Evolutionary conservation across 805 yeast species (phyloP), one percentile per base, ranked within the genome.

Genomic region (Metschnikowia vanudenii): DNA sequence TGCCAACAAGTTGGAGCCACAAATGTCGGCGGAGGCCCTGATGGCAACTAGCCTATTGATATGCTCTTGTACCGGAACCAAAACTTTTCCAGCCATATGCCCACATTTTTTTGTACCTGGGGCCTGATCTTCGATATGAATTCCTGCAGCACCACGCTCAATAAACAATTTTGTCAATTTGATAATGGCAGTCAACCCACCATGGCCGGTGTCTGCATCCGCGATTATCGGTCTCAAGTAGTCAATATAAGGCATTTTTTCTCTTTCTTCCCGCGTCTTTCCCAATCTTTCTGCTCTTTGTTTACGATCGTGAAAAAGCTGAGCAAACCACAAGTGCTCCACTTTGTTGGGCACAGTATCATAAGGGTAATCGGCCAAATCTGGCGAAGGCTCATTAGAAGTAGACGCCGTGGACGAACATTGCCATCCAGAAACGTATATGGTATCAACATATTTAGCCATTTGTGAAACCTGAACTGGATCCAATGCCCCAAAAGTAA

Each of bases 31-130:
- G 61, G 95, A 82, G 52, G 96, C 89, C 71, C 98, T 85, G 61
- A 92, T 88, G 41, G 97, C 95, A 55, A 89, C 84, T 66, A 92
- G 78, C 68, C 98, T 82, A 75, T 88, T 90, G 71, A 92, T 88
- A 73, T 92, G 98, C 75, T 92, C 98, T 73, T 90, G 97, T 50
- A 90, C 94, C 53, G 98, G 98, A 53, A 92, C 97, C 58, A 92
- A 81, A 44, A 94, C 97, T 71, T 94, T 89, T 60, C 98, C 98
- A 56, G 96, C 97, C 98, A 92, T 92, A 73, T 92, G 98, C 51
- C 98, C 98, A 75, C 98, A 92, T 75, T 92, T 92, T 72, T 92
- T 92, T 60, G 97, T 92, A 61, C 97, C 97, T 45, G 98, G 96
- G 45, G 97, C 97, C 78, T 92, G 98, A 72, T 92, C 98, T 75